A percentile compares a stretch with the other conserved stretches of the same genome.
Evolutionary conservation across 345 rosid species (phyloP).

Genomic region (Ailanthus altissimus): DNA sequence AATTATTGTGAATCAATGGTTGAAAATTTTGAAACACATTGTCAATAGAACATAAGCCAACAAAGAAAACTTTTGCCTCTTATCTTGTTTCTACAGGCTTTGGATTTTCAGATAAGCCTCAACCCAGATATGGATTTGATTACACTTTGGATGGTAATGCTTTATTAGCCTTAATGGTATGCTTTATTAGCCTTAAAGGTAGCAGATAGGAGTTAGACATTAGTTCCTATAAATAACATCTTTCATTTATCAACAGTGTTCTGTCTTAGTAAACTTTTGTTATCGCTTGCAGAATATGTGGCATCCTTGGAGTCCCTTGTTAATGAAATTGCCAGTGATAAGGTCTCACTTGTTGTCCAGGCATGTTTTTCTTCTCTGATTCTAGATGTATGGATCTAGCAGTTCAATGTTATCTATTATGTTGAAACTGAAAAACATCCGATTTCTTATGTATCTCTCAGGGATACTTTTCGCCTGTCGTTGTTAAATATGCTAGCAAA

Average conservation of each 20-base stretch:
- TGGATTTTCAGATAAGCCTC: conserved; percentile 99
- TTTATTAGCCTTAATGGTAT: conserved; percentile 14
- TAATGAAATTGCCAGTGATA: conserved; percentile 46
- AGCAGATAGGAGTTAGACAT: not conserved
- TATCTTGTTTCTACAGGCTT: conserved; percentile 51
- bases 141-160: conserved; percentile 73
- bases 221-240: not conserved
- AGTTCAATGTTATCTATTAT: not conserved
- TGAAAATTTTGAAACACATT: not conserved
- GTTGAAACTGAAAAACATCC: not conserved
- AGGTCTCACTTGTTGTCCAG: conserved; percentile 86
- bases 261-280: not conserved
- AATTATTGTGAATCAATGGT: not conserved
- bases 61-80: not conserved
- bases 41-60: conserved; percentile 6
- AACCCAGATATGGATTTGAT: conserved; percentile 88
- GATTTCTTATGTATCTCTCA: conserved; percentile 33
- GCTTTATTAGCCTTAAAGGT: conserved; percentile 9
- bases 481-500: conserved; percentile 68
- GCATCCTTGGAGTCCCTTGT: conserved; percentile 74
- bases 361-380: conserved; percentile 32
- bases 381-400: conserved; percentile 11
- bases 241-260: not conserved
- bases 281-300: conserved; percentile 65
- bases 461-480: conserved; percentile 85